phyloP scores from a whole-genome alignment of 345 rosid genomes.

The Moricandia arvensis region DNA sequence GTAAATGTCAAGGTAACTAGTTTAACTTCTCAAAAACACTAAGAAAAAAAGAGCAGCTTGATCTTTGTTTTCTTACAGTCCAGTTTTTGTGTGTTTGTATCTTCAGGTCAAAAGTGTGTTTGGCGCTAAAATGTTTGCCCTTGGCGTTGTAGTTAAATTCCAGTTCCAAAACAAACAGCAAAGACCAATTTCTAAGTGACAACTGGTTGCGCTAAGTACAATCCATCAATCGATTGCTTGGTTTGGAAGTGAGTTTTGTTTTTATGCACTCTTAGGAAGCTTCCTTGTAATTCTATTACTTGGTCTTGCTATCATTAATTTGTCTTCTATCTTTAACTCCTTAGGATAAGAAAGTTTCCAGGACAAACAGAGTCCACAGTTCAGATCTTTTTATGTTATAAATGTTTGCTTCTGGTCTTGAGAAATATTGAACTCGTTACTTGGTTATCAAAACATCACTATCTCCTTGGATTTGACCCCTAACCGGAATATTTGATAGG shows the following conservation, averaged over 20 bases:
- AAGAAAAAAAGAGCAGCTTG: background rate
- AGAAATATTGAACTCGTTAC: background rate
- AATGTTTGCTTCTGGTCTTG: background rate
- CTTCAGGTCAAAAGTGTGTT: constrained; percentile 96
- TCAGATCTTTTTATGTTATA: background rate
- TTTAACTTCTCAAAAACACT: constrained; percentile 16
- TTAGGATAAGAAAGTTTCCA: constrained; percentile 94
- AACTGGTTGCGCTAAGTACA: constrained; percentile 94
- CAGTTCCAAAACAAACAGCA: constrained; percentile 97
- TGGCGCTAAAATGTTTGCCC: constrained; percentile 99
- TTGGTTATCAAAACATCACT: background rate
- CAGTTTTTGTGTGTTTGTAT: constrained; percentile 20
- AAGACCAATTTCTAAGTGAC: constrained; percentile 96
- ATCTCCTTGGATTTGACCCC: background rate
- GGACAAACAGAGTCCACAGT: constrained; percentile 93
- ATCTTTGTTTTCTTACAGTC: constrained; percentile 24
- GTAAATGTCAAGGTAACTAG: constrained; percentile 83
- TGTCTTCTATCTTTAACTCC: background rate
- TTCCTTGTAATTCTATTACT: background rate
- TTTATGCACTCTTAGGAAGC: background rate
- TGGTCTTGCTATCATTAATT: background rate
- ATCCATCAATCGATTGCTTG: constrained; percentile 91
- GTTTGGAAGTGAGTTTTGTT: constrained; percentile 99
- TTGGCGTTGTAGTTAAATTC: constrained; percentile 95
- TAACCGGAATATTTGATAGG: constrained; percentile 45